phyloP scores from a whole-genome alignment of 495 filamentous ascomycete species.

The Podospora pseudocomata region DNA sequence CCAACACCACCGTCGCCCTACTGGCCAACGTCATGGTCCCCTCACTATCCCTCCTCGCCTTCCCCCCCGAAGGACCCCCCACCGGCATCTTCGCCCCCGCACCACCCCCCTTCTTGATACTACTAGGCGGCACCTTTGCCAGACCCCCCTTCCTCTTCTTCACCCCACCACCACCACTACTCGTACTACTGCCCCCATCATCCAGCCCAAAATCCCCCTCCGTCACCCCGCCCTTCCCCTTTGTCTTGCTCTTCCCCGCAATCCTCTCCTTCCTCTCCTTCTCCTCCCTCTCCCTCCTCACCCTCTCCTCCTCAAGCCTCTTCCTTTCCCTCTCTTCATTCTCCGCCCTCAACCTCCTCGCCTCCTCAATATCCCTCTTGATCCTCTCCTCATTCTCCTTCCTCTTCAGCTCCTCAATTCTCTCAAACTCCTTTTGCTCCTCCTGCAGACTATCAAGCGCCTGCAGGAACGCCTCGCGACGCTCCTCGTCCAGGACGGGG shows the following conservation, averaged over 20 bases:
- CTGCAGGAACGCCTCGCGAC: constrained; percentile 78
- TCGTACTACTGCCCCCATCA: neutral
- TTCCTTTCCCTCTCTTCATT: constrained; percentile 51
- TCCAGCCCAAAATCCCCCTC: constrained; percentile 12
- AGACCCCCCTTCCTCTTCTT: constrained; percentile 21
- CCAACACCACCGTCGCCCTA: constrained; percentile 48
- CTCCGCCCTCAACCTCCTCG: constrained; percentile 46
- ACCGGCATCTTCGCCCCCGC: neutral
- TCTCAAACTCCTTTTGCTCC: constrained; percentile 62
- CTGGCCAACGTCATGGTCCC: constrained; percentile 42
- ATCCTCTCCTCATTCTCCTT: constrained; percentile 56
- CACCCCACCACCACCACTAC: neutral
- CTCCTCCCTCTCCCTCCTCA: constrained; percentile 32
- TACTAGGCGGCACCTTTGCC: neutral
- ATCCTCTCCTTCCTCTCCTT: constrained; percentile 21
- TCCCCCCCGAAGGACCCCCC: constrained; percentile 21
- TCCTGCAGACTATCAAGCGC: constrained; percentile 67
- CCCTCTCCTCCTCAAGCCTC: constrained; percentile 44
- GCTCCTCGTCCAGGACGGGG: constrained; percentile 85
- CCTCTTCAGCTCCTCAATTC: constrained; percentile 60
- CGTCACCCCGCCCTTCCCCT: constrained; percentile 2
- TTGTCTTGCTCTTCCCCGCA: constrained; percentile 17
- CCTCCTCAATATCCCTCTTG: constrained; percentile 59
- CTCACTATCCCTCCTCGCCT: constrained; percentile 12
- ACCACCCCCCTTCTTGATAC: neutral